Evolutionary conservation across 345 rosid genomes (phyloP), one percentile per base, ranked within the genome.

Genomic region (Camelina laxa): DNA sequence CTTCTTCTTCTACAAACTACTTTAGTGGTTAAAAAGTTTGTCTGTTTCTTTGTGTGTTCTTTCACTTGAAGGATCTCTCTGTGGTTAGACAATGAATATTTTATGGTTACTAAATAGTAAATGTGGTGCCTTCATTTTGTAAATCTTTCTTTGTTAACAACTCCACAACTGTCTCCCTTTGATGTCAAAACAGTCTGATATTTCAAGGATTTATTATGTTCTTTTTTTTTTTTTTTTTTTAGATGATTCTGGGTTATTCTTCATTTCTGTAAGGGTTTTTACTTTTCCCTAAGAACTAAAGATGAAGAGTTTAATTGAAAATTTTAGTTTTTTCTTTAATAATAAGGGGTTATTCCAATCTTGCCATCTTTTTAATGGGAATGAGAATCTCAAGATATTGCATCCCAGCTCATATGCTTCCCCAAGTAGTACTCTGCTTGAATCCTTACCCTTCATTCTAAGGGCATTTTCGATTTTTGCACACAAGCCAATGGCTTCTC

Each of bases 311-410:
- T 75, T 60, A 67, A 24, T 69, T 38, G 36, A 60, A 61, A 7
- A 35, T 31, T 10, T 54, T 55, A 41, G 11, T 31, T 54, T 21
- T 14, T 30, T 31, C n/a, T 15, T 33, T 16, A 60, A 59, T 17
- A 39, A 53, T 36, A 33, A 33, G 36, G 36, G 36, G 9, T 33
- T 33, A 47, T 54, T 33, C 31, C 55, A 38, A 57, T 49, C 19
- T 64, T 38, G 30, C 58, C 44, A 76, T 69, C 67, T 71, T 45
- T 66, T 77, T 48, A 57, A 70, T 54, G 71, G 42, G 54, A 72
- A 77, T 66, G 81, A 72, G 81, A 78, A 72, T 72, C 81, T 78
- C 77, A 72, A 72, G 39, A 61, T 66, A 66, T 78, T 78, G 81
- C 81, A 72, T 72, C 73, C 77, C 81, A 78, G 81, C 81, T 78